These are phyloP conservation scores for Telopea speciosissima DNA, from an alignment of 177 flowering plant genomes.

Conservation along the genomic window DNA sequence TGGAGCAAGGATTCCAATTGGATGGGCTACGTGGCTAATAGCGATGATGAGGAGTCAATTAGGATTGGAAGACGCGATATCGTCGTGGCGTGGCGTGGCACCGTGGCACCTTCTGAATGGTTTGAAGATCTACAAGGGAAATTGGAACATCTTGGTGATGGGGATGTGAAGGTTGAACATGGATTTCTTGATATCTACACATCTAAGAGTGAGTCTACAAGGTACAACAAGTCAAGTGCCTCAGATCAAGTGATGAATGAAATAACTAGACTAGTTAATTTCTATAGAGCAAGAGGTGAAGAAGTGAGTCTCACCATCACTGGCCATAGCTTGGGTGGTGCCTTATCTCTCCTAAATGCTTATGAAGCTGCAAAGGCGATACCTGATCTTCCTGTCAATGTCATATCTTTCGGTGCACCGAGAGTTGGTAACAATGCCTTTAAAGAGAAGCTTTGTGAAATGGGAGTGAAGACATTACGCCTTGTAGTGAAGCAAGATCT, in stretches of 20 bases:
- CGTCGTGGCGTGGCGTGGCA: conserved; percentile 53
- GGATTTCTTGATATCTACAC: conserved; percentile 41
- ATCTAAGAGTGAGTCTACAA: conserved; percentile 25
- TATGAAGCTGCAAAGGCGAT: conserved; percentile 28
- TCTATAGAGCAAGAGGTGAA: conserved; percentile 24
- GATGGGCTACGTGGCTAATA: conserved; percentile 50
- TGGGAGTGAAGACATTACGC: conserved; percentile 36
- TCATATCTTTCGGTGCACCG: conserved; percentile 41
- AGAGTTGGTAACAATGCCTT: conserved; percentile 41
- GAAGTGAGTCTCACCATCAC: conserved; percentile 44
- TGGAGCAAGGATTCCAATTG: conserved; percentile 50
- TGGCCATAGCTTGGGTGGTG: conserved; percentile 53
- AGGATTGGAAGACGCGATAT: conserved; percentile 46
- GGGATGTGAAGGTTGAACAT: conserved; percentile 36
- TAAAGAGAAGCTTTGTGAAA: conserved; percentile 23
- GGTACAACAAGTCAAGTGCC: conserved; percentile 37
- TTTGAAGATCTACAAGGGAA: conserved; percentile 25
- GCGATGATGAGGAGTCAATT: conserved; percentile 27
- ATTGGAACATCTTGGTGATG: conserved; percentile 24
- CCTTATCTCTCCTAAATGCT: conserved; percentile 40
- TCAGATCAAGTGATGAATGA: conserved; percentile 41
- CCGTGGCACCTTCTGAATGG: conserved; percentile 42
- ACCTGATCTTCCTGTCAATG: conserved; percentile 25
- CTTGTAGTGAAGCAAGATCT: conserved; percentile 34
- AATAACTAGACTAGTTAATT: conserved; percentile 21